A percentile compares a stretch with the other conserved stretches of the same genome.
These are phyloP conservation scores for Fusarium sp. DNA, from an alignment of 2,329 filamentous ascomycete genomes.

Conservation along the genomic window DNA sequence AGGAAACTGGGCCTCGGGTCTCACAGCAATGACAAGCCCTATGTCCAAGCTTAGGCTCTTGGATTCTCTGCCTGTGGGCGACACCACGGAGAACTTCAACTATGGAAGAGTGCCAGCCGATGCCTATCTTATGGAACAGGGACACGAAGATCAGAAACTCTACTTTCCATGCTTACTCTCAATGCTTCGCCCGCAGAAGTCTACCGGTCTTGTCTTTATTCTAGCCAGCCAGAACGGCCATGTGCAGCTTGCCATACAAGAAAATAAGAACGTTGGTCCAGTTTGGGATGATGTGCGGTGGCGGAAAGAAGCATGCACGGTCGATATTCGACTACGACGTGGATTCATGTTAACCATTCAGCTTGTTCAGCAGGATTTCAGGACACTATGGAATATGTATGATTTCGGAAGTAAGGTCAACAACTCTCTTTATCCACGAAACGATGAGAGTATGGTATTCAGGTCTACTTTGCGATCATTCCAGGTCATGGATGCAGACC, in stretches of 20 bases:
- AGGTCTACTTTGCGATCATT: slow-evolving; percentile 78
- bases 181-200: slow-evolving; percentile 76
- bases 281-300: slow-evolving; percentile 87
- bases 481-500: slow-evolving; percentile 82
- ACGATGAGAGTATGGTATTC: slow-evolving; percentile 78
- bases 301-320: slow-evolving; percentile 74
- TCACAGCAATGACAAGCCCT: slow-evolving; percentile 63
- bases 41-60: slow-evolving; percentile 67
- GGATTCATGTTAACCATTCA: slow-evolving; percentile 80
- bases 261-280: slow-evolving; percentile 75
- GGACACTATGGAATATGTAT: slow-evolving; percentile 83
- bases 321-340: slow-evolving; percentile 79
- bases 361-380: slow-evolving; percentile 82
- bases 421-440: slow-evolving; percentile 74
- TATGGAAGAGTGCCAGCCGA: slow-evolving; percentile 84
- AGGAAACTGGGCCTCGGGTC: slow-evolving; percentile 67
- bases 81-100: slow-evolving; percentile 79
- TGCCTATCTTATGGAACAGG: slow-evolving; percentile 79
- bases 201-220: slow-evolving; percentile 78
- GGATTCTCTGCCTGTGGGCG: slow-evolving; percentile 81
- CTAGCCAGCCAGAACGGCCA: slow-evolving; percentile 84
- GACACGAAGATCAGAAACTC: slow-evolving; percentile 75
- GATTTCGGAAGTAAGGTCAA: slow-evolving; percentile 86
- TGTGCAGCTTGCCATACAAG: slow-evolving; percentile 80
- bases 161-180: slow-evolving; percentile 82